phyloP scores from a whole-genome alignment of 1,139 yeast species.

The Debaryomyces fabryi region DNA sequence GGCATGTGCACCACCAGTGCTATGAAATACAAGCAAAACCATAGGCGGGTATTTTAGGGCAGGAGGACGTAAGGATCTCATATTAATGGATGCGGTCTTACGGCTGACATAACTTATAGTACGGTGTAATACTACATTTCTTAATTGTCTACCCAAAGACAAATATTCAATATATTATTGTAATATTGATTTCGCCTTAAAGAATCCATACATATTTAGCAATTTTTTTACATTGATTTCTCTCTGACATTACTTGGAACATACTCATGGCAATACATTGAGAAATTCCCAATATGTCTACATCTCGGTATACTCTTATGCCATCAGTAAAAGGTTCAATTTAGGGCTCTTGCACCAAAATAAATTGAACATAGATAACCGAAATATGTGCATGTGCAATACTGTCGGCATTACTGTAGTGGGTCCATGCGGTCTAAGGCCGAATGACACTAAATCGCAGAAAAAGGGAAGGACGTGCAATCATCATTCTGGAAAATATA shows the following conservation, averaged over 20 bases:
- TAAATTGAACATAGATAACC: not conserved
- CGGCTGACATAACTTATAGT: not conserved
- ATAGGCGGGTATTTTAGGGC: not conserved
- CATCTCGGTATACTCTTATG: not conserved
- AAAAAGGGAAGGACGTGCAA: not conserved
- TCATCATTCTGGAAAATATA: not conserved
- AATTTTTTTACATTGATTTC: not conserved
- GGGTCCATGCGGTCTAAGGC: not conserved
- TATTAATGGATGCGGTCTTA: not conserved
- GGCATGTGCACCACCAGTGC: slow-evolving; percentile 1
- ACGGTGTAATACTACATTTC: too few species aligned
- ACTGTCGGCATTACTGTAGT: not conserved
- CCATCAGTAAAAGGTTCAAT: not conserved
- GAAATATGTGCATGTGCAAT: not conserved
- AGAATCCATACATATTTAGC: not conserved
- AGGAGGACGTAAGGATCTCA: not conserved
- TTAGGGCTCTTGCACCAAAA: not conserved
- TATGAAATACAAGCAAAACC: not conserved
- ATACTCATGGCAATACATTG: not conserved
- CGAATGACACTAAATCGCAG: not conserved
- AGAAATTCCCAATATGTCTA: not conserved
- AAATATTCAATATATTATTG: not conserved
- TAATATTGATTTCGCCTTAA: too few species aligned
- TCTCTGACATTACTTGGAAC: not conserved
- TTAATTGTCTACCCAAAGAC: too few species aligned